A percentile compares a stretch with the other conserved stretches of the same genome.
phyloP scores from a whole-genome alignment of 768 basidiomycete species.

The Paxillus involutus region DNA sequence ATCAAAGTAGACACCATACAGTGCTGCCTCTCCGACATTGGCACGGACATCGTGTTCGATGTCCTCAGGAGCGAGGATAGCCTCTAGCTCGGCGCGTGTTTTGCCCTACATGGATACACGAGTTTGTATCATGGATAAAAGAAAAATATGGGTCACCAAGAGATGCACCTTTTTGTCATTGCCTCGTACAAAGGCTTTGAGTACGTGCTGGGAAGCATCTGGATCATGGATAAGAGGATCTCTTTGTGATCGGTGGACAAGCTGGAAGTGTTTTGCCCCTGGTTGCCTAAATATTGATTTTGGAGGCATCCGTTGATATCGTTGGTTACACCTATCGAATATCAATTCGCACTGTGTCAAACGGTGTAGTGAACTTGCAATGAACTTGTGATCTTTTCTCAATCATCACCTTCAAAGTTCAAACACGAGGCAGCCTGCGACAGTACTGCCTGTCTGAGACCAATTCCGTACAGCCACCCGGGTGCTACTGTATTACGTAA shows the following conservation, averaged over 20 bases:
- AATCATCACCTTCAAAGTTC: no score
- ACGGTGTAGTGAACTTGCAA: neutral
- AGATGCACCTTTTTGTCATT: conserved; percentile 63
- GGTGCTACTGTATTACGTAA: conserved; percentile 26
- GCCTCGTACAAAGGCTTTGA: conserved; percentile 76
- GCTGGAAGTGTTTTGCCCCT: conserved; percentile 90
- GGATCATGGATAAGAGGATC: conserved; percentile 96
- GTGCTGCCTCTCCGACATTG: conserved; percentile 82
- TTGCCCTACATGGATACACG: conserved; percentile 54
- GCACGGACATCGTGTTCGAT: conserved; percentile 44
- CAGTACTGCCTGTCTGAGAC: neutral
- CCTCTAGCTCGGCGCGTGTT: conserved; percentile 79
- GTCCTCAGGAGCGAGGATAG: conserved; percentile 47
- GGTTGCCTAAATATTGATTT: conserved; percentile 91
- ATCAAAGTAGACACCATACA: conserved; percentile 92
- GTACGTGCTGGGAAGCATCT: conserved; percentile 84
- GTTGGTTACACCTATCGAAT: neutral
- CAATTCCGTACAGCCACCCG: conserved; percentile 11
- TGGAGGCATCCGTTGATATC: conserved; percentile 51
- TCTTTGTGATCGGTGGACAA: conserved; percentile 93
- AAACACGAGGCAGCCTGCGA: no score
- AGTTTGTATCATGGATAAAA: conserved; percentile 24
- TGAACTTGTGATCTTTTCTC: neutral
- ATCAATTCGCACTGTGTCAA: neutral
- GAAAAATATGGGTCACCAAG: neutral